A percentile compares a stretch with the other conserved stretches of the same genome.
These are phyloP conservation scores for Paramecium bursaria DNA, from an alignment of 73 alveolate species.

Conservation along the genomic window DNA sequence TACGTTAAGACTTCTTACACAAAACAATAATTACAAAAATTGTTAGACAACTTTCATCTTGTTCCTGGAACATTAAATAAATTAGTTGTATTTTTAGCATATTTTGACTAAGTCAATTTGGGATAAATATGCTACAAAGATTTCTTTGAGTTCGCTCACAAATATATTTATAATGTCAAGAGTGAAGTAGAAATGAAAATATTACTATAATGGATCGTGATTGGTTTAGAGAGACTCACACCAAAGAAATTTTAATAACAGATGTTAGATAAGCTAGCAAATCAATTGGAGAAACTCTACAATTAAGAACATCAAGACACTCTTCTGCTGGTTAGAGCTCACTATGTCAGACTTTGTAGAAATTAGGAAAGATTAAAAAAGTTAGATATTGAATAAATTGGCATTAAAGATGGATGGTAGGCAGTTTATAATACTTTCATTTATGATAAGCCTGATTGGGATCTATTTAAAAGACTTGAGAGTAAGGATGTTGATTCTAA, in stretches of 20 bases:
- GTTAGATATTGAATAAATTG: conserved; percentile 11
- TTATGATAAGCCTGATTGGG: background rate
- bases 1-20: conserved; percentile 39
- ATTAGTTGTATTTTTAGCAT: conserved; percentile 4
- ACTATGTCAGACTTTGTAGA: conserved; percentile 27
- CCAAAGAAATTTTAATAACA: background rate
- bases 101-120: conserved; percentile 37
- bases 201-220: conserved; percentile 18
- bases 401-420: conserved; percentile 57
- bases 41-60: background rate
- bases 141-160: background rate
- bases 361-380: background rate
- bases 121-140: conserved; percentile 19
- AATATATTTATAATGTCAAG: background rate
- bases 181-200: conserved; percentile 32
- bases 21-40: background rate
- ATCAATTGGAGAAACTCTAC: background rate
- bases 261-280: conserved; percentile 23
- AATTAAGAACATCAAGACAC: background rate
- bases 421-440: conserved; percentile 14
- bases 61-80: conserved; percentile 12
- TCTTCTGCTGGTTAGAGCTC: conserved; percentile 13
- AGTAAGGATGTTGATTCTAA: conserved; percentile 11
- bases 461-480: conserved; percentile 6
- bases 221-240: conserved; percentile 11